Base-by-base conservation (phyloP, 2,329 filamentous ascomycete genomes). In the Beauveria brongniartii region DNA sequence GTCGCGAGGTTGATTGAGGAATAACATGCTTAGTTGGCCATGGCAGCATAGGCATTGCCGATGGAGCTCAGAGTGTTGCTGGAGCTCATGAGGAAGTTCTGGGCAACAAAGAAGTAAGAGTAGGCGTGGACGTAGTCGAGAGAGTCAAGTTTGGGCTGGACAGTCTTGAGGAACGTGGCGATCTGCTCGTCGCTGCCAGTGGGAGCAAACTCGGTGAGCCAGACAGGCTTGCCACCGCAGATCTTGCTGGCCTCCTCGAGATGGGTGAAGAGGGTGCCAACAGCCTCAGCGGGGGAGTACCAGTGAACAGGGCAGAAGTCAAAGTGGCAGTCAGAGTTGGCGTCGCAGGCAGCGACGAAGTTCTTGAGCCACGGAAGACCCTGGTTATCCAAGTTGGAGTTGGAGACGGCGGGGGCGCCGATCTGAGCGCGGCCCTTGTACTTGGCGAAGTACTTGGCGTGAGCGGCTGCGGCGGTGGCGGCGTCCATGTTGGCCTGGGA, bases 261-360 rank as follows among this genome's bases (percentile, higher is more conserved):
- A 71, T 87, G 83, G 44, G 69, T 63, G 65, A 85, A 81, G 72
- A 88, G 84, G 63, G 74, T 76, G 47, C 78, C 71, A 69, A 61
- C 77, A 77, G 28, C 28, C 57, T 76, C 69, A 18, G 79, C 74
- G 46, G 72, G 71, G 54, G 80, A 80, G 74, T 89, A 89, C 83
- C 84, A 88, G 74, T 89, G 86, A 51, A 83, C 75, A 69, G 79
- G 77, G 72, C 84, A 80, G 71, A 85, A 86, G 72, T 87, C 82
- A 62, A 81, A 78, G 43, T 73, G 67, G 77, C 85, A 88, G 52
- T 68, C 69, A 28, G 73, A 63, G 14, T 57, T 55, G 59, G 71
- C 71, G 52, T 73, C 68, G 72, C 85, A 88, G 5, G 78, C 77
- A 7, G 64, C 62, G 63, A 87, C 70, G 72, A 81, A 88, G 47